These are phyloP conservation scores for Eustoma russellianum DNA, from an alignment of 257 asterid genomes.

Conservation along the genomic window DNA sequence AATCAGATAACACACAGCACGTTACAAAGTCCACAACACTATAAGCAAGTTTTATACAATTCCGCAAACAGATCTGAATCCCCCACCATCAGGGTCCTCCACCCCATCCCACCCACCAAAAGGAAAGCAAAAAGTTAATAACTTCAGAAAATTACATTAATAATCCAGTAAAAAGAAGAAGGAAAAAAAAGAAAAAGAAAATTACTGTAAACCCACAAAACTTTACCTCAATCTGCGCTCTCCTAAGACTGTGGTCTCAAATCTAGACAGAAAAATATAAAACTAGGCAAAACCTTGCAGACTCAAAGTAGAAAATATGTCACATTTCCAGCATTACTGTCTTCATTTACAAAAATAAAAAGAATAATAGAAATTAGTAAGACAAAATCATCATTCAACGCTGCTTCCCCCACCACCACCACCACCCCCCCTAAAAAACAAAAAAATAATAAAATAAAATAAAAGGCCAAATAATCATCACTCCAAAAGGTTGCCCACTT, in stretches of 20 bases:
- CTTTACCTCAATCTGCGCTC: too few species aligned
- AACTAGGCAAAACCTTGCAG: background rate
- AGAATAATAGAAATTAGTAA: background rate
- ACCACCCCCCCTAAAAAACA: too few species aligned
- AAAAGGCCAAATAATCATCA: slow-evolving; percentile 8
- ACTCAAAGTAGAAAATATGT: background rate
- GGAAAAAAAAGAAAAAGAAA: background rate
- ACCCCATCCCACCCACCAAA: background rate
- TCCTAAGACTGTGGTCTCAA: too few species aligned
- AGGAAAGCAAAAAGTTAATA: too few species aligned
- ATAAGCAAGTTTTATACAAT: too few species aligned
- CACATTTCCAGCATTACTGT: slow-evolving; percentile 15
- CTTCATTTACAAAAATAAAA: background rate
- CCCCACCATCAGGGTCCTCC: background rate
- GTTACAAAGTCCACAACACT: too few species aligned
- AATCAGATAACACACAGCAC: too few species aligned
- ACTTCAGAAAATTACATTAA: too few species aligned
- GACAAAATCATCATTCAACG: slow-evolving; percentile 5
- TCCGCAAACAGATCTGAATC: too few species aligned
- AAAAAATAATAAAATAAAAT: background rate
- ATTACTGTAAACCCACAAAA: slow-evolving; percentile 7
- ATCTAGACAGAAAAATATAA: slow-evolving; percentile 1
- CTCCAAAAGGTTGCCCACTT: background rate
- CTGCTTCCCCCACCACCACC: background rate
- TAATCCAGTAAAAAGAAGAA: background rate